Evolutionary conservation across 23 red algal species (phyloP), one percentile per base, ranked within the genome.

Genomic region (Chondrus crispus): DNA sequence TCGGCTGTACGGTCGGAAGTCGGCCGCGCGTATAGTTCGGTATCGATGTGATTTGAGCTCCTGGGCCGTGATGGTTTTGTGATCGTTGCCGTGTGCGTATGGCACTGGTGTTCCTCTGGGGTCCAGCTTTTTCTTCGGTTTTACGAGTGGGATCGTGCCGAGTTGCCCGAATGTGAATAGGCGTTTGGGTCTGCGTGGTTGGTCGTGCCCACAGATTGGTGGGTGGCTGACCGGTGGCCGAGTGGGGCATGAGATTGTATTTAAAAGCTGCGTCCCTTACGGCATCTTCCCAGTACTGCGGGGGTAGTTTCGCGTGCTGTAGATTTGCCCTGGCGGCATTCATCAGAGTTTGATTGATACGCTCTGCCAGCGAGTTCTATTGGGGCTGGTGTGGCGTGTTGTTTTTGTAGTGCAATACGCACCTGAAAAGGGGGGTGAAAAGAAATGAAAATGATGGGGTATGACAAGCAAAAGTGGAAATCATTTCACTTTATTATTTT

Each of bases 271-370:
- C 58, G 36, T 64, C 29, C 4, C 26, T 32, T 22, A 89, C 16
- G 6, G 69, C 68, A 13, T 89, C 71, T 63, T 89, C 66, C 85
- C 46, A 89, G 47, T 39, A 79, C 45, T 89, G 39, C 32, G 40
- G 35, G 2, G 40, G 14, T 3, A 79, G 48, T 51, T 55, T 50
- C 47, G 62, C 69, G 35, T 74, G 68, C 3, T 46, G 33, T 41
- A 78, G 85, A 43, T 36, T 30, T 22, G 69, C 69, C 10, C 68
- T 46, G 5, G 85, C 70, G 3, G 22, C 85, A 20, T 66, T 44
- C 41, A 35, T 39, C 13, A 89, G 60, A 29, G 85, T 87, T 48
- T 46, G 60, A 44, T 87, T 71, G 37, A 87, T 74, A 72, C 83
- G 40, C 47, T 87, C 83, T 33, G 83, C 83, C 62, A 68, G 46